Base-by-base conservation (phyloP, 768 basidiomycete species). In the Boletus rubroflammeus region DNA sequence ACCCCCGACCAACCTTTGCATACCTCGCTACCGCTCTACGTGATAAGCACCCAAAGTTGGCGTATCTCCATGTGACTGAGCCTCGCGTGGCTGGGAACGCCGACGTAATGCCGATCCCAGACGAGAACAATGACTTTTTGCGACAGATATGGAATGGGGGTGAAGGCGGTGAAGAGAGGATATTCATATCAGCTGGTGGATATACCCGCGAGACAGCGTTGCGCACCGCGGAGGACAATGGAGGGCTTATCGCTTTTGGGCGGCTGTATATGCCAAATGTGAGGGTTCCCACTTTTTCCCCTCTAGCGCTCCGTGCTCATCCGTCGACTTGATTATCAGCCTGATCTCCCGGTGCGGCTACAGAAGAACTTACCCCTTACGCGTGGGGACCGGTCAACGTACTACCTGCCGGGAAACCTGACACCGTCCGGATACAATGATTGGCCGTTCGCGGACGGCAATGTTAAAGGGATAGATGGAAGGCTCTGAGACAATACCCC, bases 1-100 rank as follows among this genome's bases (percentile, higher is more conserved):
- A 86, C 53, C 84, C 83, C 0, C 67, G 76, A 3, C 80, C 83
- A 0, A 79, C 79, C 9, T 88, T 81, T 70, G 57, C 72, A 0
- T 75, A 84, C 65, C 57, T 86, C 32, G 74, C 80, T 21, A 50
- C 69, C 5, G 50, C 75, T 39, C 54, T 86, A 25, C 63, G 60
- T n/a, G 56, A 64, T 40, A 68, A 70, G 21, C 51, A 62, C 21
- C 57, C 61, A 1, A 55, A 66, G 9, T 63, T 81, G 23, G 80
- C 81, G 0, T 86, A 84, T 66, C 56, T 85, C 5, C 83, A 84
- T 55, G 57, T 77, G 21, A 63, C 75, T 41, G 80, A 83, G 56
- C 72, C 78, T 11, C 67, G 72, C 68, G 32, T 66, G 15, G 28
- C 21, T 17, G 67, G 62, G 2, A 19, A 9, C 7, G 1, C 0